Percentiles rank a stretch among this genome's conserved stretches.
These are phyloP conservation scores for Paulownia fortunei DNA, from an alignment of 257 asterid genomes.

Conservation along the genomic window DNA sequence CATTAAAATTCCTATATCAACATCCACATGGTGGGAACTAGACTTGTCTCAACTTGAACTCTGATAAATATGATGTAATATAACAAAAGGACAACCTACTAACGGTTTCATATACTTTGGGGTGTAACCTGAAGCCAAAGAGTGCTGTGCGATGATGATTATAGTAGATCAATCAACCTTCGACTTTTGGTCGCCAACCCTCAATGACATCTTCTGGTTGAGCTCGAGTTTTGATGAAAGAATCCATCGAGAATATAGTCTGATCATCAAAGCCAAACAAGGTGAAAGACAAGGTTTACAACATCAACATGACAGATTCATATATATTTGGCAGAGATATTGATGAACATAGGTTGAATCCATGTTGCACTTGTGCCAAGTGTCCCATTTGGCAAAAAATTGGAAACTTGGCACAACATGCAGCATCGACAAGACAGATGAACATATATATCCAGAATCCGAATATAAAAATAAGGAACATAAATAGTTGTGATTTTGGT, in stretches of 20 bases:
- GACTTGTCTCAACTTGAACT: neutral
- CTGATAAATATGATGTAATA: neutral
- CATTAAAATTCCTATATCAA: neutral
- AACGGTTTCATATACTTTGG: neutral
- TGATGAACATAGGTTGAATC: neutral
- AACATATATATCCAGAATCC: neutral
- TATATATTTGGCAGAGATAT: neutral
- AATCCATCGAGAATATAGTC: constrained; percentile 77
- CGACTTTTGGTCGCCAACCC: constrained; percentile 94
- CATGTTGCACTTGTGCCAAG: no score
- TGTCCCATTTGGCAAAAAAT: no score
- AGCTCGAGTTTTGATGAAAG: constrained; percentile 79
- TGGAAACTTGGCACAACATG: no score
- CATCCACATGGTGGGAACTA: neutral
- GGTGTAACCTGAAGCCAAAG: constrained; percentile 1
- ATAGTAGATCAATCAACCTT: constrained; percentile 50
- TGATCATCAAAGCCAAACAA: constrained; percentile 37
- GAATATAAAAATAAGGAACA: neutral
- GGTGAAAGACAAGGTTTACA: constrained; percentile 6
- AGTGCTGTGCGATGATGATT: neutral
- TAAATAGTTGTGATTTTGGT: neutral
- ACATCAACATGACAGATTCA: neutral
- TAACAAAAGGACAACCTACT: neutral
- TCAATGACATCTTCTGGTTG: constrained; percentile 72
- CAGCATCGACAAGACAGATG: no score